Evolutionary conservation across 225 moss, liverwort and hornwort genomes (phyloP), one percentile per base, ranked within the genome.

Genomic region (Polytrichum commune): DNA sequence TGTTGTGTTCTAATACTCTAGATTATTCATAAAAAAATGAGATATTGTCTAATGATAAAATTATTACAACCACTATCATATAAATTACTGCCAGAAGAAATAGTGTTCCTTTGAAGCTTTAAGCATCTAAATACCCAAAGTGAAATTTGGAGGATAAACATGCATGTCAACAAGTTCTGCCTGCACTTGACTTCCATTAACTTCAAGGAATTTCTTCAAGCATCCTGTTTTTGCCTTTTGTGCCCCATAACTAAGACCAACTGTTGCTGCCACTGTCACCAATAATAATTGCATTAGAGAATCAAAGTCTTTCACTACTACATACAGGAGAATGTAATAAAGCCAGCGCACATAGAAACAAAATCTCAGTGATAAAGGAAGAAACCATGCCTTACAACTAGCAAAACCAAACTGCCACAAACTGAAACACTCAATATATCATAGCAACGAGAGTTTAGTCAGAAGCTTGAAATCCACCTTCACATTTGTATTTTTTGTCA

Each of bases 91-190:
- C 29, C 20, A 19, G 1, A 35, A 65, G 18, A 20, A 33, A 18
- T 29, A 32, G 18, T 29, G 24, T 5, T 38, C 38, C 9, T 9
- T 38, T 38, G 9, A 38, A 2, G 53, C 27, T 9, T 22, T 54
- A 56, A 27, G 7, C 7, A 62, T 61, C 65, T 22, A 62, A 57
- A 68, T 7, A n/a, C 23, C 0, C 30, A 18, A 62, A 24, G 7
- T 60, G 24, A 29, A 38, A 19, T 60, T 69, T 73, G 20, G 13
- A 20, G 35, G 65, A 58, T 54, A 65, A 20, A 70, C 78, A 66
- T 83, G 81, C 86, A 86, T 83, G 62, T 78, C 76, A 68, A 83
- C 57, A 38, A 86, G 83, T 74, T 62, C 13, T 4, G 80, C 53
- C 27, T 81, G 70, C 55, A 86, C 65, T 22, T 78, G 86, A 67